Evolutionary conservation across 2,329 filamentous ascomycete genomes (phyloP), one percentile per base, ranked within the genome.

Genomic region (Penicillium sp.): DNA sequence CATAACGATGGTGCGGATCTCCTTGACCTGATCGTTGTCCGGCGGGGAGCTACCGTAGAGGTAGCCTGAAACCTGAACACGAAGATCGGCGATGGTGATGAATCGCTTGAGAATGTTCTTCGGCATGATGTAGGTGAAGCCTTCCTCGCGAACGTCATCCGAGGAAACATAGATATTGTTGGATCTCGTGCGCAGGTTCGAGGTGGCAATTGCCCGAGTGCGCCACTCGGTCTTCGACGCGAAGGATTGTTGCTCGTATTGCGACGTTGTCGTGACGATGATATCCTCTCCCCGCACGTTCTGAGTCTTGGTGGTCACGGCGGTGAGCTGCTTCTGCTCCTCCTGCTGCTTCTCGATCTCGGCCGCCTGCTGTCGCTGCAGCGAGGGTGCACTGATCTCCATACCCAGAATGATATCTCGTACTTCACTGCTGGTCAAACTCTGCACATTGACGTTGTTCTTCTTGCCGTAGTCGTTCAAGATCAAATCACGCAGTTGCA

Each of bases 91-190:
- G 66, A 98, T 95, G 23, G 89, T 93, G 74, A 98, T 97, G 78
- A 98, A 98, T 57, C 89, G 88, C 80, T 95, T 96, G 63, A 98
- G 81, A 42, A 98, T 86, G 70, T 98, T 98, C 81, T 97, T 98
- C 0, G 93, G 93, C 89, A 98, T 96, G 64, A 98, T 88, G 65
- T 97, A 98, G 0, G 92, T 98, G 66, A 88, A 87, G 33, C 91
- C 89, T 52, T 95, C 90, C 56, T 93, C 82, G 46, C 90, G 88
- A 58, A 92, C 88, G 67, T 97, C 93, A 46, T 96, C 90, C 0
- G 91, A 93, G 6, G 93, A 95, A 61, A 98, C 95, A 71, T 97
- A 98, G 65, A 98, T 95, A 73, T 98, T 96, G 80, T 97, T 98
- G 43, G 93, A 83, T 58, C 93, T 81, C 42, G 91, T 96, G 40